Base-by-base conservation (phyloP, 2,329 filamentous ascomycete genomes). In the Tolypocladium guangdongense region DNA sequence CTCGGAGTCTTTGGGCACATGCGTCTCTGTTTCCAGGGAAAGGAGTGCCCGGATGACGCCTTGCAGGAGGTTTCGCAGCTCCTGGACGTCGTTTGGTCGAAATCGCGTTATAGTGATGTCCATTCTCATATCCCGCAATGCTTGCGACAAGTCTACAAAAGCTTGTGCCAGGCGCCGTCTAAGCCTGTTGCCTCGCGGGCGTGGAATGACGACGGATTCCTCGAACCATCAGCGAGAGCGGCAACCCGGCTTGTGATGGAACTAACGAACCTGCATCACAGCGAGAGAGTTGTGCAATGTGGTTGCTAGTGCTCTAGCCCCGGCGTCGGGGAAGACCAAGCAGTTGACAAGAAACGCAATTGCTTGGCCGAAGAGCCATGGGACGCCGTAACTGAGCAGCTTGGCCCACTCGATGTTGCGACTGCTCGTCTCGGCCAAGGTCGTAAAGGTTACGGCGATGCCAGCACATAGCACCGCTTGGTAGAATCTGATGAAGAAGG, bases 31-130 rank as follows among this genome's bases (percentile, higher is more conserved):
- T 51, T 75, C 74, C 55, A 83, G 67, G 24, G 78, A 74, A 24
- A 82, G 64, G 6, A 82, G 65, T 4, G 77, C 70, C 53, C 80
- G 71, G 33, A 83, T 73, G 7, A 81, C 76, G 20, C 68, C 75
- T 57, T 83, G 80, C 51, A 82, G 72, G 4, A 74, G 65, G 58
- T 83, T 82, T 52, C 80, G 74, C 33, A 83, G 65, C 6, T 69
- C 65, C 38, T 68, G 64, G 22, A 80, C 68, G 59, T 82, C 78
- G 12, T 69, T 64, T 2, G 79, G 78, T 12, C 64, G 66, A 54
- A 82, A 78, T 1, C 74, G 70, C 1, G 78, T 80, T 4, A 82
- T 64, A 1, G 78, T 78, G n/a, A 81, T 71, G 52, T 82, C 80
- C 51, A 81, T 72, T 14, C 72, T 71, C 55, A 83, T 71, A 58